phyloP scores from a whole-genome alignment of 495 filamentous ascomycete genomes.

The Penicillium atrosanguineum region DNA sequence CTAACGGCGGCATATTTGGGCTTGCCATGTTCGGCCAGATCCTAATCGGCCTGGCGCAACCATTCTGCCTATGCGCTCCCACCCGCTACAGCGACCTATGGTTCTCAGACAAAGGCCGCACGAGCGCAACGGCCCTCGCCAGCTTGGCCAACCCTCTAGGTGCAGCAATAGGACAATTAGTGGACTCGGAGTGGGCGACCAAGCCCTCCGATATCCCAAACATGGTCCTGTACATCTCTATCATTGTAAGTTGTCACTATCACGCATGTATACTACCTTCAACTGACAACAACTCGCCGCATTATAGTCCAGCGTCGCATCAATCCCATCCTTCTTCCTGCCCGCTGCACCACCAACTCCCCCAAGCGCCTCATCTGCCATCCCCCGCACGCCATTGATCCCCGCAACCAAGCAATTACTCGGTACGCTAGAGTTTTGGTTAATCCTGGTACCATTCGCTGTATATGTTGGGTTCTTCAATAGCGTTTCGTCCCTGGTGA shows the following conservation, averaged over 20 bases:
- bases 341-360: constrained; percentile 77
- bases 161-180: constrained; percentile 81
- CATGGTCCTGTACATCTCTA: constrained; percentile 82
- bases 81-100: constrained; percentile 91
- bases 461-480: constrained; percentile 94
- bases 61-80: constrained; percentile 87
- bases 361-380: constrained; percentile 50
- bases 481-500: constrained; percentile 80
- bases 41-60: constrained; percentile 83
- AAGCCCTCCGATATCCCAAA: constrained; percentile 62
- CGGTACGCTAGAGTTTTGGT: constrained; percentile 67
- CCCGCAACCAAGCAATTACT: constrained; percentile 46
- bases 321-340: constrained; percentile 82
- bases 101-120: constrained; percentile 83
- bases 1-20: constrained; percentile 61
- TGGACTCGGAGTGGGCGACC: constrained; percentile 73
- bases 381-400: constrained; percentile 48
- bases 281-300: not conserved
- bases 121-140: constrained; percentile 82
- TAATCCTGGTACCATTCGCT: constrained; percentile 71
- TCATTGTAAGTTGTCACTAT: constrained; percentile 63
- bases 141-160: constrained; percentile 86
- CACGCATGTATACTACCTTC: not conserved
- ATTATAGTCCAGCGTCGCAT: constrained; percentile 61
- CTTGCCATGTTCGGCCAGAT: constrained; percentile 94